These are phyloP conservation scores for Pulicaria dysenterica DNA, from an alignment of 129 eudicot species.

Conservation along the genomic window DNA sequence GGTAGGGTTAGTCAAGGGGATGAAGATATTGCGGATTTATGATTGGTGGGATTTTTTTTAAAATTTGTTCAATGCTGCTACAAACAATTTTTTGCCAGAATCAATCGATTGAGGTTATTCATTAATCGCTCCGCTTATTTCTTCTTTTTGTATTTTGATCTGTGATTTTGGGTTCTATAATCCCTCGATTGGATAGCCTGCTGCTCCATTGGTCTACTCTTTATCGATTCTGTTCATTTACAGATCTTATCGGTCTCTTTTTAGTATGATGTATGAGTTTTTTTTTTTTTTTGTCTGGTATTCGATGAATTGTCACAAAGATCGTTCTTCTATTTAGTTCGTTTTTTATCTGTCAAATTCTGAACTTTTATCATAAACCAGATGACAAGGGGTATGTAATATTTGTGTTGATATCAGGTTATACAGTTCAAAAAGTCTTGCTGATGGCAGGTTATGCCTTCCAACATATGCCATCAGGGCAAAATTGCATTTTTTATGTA, in stretches of 20 bases:
- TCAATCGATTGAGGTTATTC: too few relatives aligned
- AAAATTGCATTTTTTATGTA: too few relatives aligned
- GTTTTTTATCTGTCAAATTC: not conserved
- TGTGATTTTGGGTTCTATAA: too few relatives aligned
- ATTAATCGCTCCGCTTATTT: too few relatives aligned
- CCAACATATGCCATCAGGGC: too few relatives aligned
- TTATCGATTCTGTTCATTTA: too few relatives aligned
- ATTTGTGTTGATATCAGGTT: not conserved
- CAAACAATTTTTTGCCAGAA: conserved; percentile 85
- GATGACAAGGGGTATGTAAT: not conserved
- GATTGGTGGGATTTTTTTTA: not conserved
- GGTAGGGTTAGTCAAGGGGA: conserved; percentile 27
- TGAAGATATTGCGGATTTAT: conserved; percentile 26
- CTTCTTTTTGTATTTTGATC: too few relatives aligned
- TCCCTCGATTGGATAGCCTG: too few relatives aligned
- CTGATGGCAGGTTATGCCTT: not conserved
- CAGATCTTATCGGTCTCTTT: too few relatives aligned
- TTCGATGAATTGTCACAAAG: conserved; percentile 21
- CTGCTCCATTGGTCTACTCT: too few relatives aligned
- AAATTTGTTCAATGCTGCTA: conserved; percentile 54
- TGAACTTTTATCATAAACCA: conserved; percentile 3
- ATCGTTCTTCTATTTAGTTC: not conserved
- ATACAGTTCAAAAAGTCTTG: too few relatives aligned
- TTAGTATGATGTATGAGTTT: not conserved
- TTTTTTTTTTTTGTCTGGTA: not conserved